Conservation (phyloP, 192 early-diverging fungal genomes). For the Podila clonocystis region DNA sequence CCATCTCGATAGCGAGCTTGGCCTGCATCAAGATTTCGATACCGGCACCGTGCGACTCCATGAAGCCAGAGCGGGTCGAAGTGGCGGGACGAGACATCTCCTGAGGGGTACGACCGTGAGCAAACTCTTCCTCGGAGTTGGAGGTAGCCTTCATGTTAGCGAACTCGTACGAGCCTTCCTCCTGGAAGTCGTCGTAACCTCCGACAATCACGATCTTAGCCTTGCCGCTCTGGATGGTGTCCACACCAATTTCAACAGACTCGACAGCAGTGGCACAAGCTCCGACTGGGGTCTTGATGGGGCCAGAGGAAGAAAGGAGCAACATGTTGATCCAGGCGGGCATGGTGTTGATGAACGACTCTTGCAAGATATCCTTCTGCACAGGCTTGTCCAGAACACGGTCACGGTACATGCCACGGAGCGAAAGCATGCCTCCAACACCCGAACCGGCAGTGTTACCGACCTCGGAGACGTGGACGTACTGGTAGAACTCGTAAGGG, state of each 20-base stretch:
- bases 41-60: constrained; percentile 92
- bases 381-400: constrained; percentile 84
- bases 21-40: constrained; percentile 93
- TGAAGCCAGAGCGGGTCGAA: constrained; percentile 89
- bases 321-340: constrained; percentile 98
- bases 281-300: constrained; percentile 93
- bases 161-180: constrained; percentile 94
- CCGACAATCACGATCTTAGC: constrained; percentile 95
- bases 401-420: constrained; percentile 81
- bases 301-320: constrained; percentile 90
- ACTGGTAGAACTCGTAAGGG: constrained; percentile 97
- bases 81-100: constrained; percentile 95
- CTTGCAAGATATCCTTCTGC: constrained; percentile 94
- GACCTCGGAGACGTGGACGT: constrained; percentile 94
- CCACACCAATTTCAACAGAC: constrained; percentile 91
- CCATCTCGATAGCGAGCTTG: constrained; percentile 88
- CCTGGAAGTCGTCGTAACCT: constrained; percentile 93
- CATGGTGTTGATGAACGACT: constrained; percentile 96
- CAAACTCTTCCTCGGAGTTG: constrained; percentile 85
- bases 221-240: constrained; percentile 89
- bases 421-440: constrained; percentile 86
- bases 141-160: constrained; percentile 96
- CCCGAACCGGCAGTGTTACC: constrained; percentile 92
- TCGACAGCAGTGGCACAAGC: constrained; percentile 94
- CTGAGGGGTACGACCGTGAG: constrained; percentile 81